These are phyloP conservation scores for Abrus pulchellus DNA, from an alignment of 306 rosid genomes.

Conservation along the genomic window DNA sequence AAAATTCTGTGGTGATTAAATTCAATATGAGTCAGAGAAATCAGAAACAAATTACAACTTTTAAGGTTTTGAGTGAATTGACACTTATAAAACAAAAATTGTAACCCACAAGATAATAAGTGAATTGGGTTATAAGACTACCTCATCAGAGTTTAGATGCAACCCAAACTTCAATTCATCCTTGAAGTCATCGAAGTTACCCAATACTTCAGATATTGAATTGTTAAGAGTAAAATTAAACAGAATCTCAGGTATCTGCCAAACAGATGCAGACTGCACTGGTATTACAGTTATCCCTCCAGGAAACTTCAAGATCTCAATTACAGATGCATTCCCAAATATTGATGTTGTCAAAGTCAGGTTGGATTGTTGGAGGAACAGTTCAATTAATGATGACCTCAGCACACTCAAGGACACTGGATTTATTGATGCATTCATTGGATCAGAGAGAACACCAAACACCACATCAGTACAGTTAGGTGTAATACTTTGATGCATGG, in stretches of 20 bases:
- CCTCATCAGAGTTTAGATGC: constrained; percentile 78
- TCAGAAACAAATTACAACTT: neutral
- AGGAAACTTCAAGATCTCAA: constrained; percentile 82
- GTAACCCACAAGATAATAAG: constrained; percentile 37
- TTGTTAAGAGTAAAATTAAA: constrained; percentile 85
- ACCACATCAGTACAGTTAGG: constrained; percentile 74
- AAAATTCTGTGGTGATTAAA: constrained; percentile 10
- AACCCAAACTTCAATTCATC: constrained; percentile 73
- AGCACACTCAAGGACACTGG: constrained; percentile 79
- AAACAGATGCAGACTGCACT: constrained; percentile 63
- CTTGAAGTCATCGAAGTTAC: constrained; percentile 66
- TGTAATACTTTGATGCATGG: constrained; percentile 69
- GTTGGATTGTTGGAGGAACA: constrained; percentile 77
- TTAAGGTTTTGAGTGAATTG: neutral
- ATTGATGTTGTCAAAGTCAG: constrained; percentile 75
- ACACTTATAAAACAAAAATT: constrained; percentile 30
- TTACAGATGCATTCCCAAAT: constrained; percentile 72
- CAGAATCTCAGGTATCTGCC: constrained; percentile 77
- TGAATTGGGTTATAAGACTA: constrained; percentile 49
- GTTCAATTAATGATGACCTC: constrained; percentile 72
- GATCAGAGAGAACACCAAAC: constrained; percentile 83
- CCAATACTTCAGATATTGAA: constrained; percentile 73
- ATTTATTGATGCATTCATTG: constrained; percentile 67
- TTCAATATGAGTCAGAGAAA: constrained; percentile 23
- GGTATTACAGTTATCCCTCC: constrained; percentile 88